Base-by-base conservation (phyloP, 768 basidiomycete genomes). In the Artomyces pyxidatus region DNA sequence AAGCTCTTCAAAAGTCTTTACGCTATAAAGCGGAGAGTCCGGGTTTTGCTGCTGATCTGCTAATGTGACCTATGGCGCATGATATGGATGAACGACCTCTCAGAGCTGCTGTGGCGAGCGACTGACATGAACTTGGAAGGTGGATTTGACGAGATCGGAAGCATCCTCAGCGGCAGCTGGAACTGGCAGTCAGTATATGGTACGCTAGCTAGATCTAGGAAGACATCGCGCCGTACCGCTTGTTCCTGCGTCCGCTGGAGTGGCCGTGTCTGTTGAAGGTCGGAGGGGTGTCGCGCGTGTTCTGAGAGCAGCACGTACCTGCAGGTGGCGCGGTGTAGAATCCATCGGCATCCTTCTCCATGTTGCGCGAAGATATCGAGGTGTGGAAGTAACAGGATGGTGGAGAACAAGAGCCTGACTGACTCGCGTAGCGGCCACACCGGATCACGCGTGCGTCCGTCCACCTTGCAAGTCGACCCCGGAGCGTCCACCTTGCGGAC, bases 1-100 rank as follows among this genome's bases (percentile, higher is more conserved):
- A 39, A 99, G 80, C 56, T 97, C 88, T 63, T 99, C 93, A 55
- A 99, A 99, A 0, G 87, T 83, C 65, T 97, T 95, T 25, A 79
- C 87, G 48, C 92, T 95, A 67, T 77, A 95, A 14, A 99, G 68
- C 3, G 95, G 96, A n/a, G 95, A 98, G 62, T 95, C 85, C 35
- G 92, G 88, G 62, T 99, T 90, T 25, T 77, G 81, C 68, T 98
- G 96, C 63, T 95, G 90, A 69, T 98, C 94, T 43, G 93, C 93
- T 50, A 98, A 77, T 17, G 93, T 98, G 54, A 99, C 93, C 92
- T 91, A 59, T 26, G 52, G 22, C 35, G 40, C n/a, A n/a, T n/a
- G n/a, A n/a, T n/a, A n/a, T n/a, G n/a, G n/a, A n/a, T n/a, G n/a
- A n/a, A n/a, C n/a, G n/a, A n/a, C n/a, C n/a, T n/a, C n/a, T n/a